phyloP scores from a whole-genome alignment of 2,329 filamentous ascomycete species.

The Trichoderma lentiforme region DNA sequence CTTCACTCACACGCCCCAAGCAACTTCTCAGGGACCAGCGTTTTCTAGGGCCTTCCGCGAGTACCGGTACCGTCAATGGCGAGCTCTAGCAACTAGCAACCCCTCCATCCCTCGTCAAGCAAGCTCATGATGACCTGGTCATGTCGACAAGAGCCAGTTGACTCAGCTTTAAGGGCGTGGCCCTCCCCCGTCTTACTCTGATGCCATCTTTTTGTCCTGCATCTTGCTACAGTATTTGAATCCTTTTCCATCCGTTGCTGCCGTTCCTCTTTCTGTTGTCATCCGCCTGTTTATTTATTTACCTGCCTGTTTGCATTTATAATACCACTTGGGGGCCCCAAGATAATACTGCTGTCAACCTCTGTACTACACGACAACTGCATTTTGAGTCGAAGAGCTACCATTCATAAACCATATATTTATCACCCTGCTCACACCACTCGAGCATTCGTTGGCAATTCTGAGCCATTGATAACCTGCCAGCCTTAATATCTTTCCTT shows the following conservation, averaged over 20 bases:
- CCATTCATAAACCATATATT: not conserved
- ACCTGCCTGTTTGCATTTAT: not conserved
- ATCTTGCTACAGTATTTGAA: not conserved
- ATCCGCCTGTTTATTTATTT: not conserved
- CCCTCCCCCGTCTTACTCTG: not conserved
- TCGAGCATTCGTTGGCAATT: not conserved
- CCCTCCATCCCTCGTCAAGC: slow-evolving; percentile 1
- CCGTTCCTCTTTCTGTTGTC: not conserved
- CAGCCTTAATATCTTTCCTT: not conserved
- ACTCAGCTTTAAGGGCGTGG: slow-evolving; percentile 16
- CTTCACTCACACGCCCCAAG: slow-evolving; percentile 10
- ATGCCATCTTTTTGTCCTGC: not conserved
- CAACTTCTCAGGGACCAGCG: not conserved
- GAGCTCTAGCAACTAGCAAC: not conserved
- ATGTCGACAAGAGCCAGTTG: slow-evolving; percentile 4
- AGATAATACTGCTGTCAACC: not conserved
- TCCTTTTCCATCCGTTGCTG: not conserved
- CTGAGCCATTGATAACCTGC: not conserved
- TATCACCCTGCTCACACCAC: not conserved
- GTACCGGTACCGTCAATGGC: slow-evolving; percentile 9
- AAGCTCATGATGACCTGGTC: slow-evolving; percentile 8
- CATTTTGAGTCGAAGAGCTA: not conserved
- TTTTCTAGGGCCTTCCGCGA: not conserved
- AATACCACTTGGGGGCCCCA: not conserved
- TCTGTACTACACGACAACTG: not conserved